A percentile compares a stretch with the other conserved stretches of the same genome.
Conservation (phyloP, 441 rosid species). For the Populus tomentosa region DNA sequence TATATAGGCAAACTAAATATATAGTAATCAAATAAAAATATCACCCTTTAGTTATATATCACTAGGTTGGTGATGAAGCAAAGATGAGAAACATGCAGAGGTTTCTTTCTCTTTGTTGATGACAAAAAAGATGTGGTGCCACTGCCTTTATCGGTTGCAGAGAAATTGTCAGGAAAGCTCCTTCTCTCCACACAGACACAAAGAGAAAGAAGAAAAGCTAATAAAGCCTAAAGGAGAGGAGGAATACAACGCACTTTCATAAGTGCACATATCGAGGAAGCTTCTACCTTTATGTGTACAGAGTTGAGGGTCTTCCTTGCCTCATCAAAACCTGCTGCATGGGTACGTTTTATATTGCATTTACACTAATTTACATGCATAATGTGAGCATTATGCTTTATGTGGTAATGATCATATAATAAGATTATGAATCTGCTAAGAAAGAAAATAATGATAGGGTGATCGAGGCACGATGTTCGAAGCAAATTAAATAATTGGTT, state of each 20-base stretch:
- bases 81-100: slow-evolving; percentile 15
- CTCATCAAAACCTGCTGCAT: background rate
- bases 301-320: slow-evolving; percentile 8
- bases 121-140: slow-evolving; percentile 21
- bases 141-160: slow-evolving; percentile 47
- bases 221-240: slow-evolving; percentile 48
- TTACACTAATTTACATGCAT: background rate
- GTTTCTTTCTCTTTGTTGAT: background rate
- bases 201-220: slow-evolving; percentile 30
- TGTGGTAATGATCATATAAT: background rate
- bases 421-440: background rate
- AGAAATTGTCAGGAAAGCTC: slow-evolving; percentile 54
- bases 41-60: background rate
- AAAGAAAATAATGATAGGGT: background rate
- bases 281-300: slow-evolving; percentile 47
- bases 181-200: slow-evolving; percentile 27
- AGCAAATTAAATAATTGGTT: background rate
- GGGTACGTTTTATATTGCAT: background rate
- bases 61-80: background rate
- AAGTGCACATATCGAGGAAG: slow-evolving; percentile 70
- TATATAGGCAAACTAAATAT: background rate
- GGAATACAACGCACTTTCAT: slow-evolving; percentile 52
- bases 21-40: background rate
- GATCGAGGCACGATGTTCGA: background rate
- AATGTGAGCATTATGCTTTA: background rate